Evolutionary conservation across 1,139 yeast species (phyloP).

Genomic region (Yamadazyma sp.): DNA sequence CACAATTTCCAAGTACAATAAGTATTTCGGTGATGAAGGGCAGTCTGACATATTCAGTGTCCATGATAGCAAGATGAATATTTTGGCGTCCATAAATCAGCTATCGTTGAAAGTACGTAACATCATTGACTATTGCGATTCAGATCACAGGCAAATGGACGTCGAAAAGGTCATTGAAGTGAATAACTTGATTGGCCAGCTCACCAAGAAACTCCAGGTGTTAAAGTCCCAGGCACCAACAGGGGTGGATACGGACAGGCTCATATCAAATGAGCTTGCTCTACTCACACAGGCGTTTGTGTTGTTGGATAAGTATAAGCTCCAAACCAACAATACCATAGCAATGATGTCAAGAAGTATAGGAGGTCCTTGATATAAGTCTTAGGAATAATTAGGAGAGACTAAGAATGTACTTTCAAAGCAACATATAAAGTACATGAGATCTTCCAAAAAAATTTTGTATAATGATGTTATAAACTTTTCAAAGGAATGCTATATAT

Average conservation of each 20-base stretch:
- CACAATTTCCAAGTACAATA: constrained; percentile 26
- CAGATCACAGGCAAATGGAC: constrained; percentile 11
- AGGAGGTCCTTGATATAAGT: neutral
- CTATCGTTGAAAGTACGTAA: constrained; percentile 20
- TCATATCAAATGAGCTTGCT: constrained; percentile 28
- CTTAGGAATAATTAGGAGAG: too few species aligned
- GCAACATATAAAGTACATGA: too few species aligned
- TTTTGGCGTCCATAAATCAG: constrained; percentile 22
- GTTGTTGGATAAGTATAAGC: constrained; percentile 23
- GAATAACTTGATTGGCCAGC: constrained; percentile 25
- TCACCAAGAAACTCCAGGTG: constrained; percentile 23
- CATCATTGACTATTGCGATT: constrained; percentile 21
- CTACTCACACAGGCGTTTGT: constrained; percentile 30
- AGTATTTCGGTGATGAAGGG: constrained; percentile 15
- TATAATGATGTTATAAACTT: constrained; percentile 1
- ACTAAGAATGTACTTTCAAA: neutral
- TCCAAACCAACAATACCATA: constrained; percentile 16
- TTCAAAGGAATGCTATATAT: constrained; percentile 3
- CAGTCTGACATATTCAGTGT: constrained; percentile 5
- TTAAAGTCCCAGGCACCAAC: neutral
- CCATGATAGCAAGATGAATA: constrained; percentile 7
- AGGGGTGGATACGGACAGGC: constrained; percentile 11
- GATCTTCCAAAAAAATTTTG: neutral
- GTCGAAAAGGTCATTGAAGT: constrained; percentile 16
- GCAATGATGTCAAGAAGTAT: neutral